Conservation (phyloP, 805 yeast species). For the Ogataea minuta region DNA sequence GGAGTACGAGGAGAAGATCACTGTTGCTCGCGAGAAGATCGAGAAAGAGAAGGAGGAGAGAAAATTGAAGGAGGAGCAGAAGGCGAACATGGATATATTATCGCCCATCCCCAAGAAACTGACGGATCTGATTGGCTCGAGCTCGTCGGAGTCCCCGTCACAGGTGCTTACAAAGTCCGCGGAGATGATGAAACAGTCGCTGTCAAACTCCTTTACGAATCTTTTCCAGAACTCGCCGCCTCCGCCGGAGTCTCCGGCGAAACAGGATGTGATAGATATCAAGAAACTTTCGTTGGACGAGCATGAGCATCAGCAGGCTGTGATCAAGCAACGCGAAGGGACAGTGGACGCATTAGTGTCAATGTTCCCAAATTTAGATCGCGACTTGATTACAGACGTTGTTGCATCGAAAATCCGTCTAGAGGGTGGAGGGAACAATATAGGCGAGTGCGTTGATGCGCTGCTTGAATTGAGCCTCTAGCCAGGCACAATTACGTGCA, state of each 20-base stretch:
- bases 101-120: constrained; percentile 29
- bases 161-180: constrained; percentile 37
- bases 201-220: constrained; percentile 28
- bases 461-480: constrained; percentile 35
- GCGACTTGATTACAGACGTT: constrained; percentile 66
- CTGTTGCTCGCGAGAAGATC: constrained; percentile 39
- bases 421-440: constrained; percentile 40
- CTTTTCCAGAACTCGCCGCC: constrained; percentile 22
- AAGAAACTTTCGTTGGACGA: constrained; percentile 33
- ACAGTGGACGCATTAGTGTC: constrained; percentile 51
- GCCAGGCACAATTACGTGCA: background rate
- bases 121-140: constrained; percentile 26
- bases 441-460: constrained; percentile 74
- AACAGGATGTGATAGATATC: constrained; percentile 25
- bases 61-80: constrained; percentile 13
- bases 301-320: constrained; percentile 33
- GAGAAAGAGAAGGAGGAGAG: constrained; percentile 30
- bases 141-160: constrained; percentile 32
- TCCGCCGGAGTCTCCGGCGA: constrained; percentile 13
- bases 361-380: constrained; percentile 77
- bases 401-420: constrained; percentile 48
- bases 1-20: constrained; percentile 55
- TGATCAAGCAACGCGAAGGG: constrained; percentile 43
- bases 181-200: constrained; percentile 35
- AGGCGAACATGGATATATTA: constrained; percentile 10